Base-by-base conservation (phyloP, 176 grass and related monocot genomes). In the Oryza meridionalis region DNA sequence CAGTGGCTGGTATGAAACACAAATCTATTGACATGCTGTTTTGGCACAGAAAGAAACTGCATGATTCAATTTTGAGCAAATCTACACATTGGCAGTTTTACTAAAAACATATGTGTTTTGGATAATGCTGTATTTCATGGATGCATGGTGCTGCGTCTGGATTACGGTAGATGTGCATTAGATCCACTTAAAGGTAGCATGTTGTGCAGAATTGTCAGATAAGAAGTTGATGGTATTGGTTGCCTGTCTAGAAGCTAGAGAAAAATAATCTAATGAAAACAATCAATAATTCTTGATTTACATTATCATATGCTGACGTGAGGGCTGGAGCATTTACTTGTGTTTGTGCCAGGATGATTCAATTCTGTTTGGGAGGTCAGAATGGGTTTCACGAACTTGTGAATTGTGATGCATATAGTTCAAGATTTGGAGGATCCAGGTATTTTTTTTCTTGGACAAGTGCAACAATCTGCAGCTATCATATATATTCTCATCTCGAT, bases 241-340 rank as follows among this genome's bases (percentile, higher is more conserved):
- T 55, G 15, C 16, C 16, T 55, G 16, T 55, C 15, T 21, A 71
- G 71, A 85, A 11, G 14, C n/a, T 44, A 43, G 51, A 31, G 37
- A 14, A 78, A 78, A 61, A 73, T 58, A n/a, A 68, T 79, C 21
- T 83, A 79, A 22, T 74, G 61, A 10, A 11, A 40, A 37, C 32
- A 77, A 70, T 31, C 66, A 21, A 4, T 77, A 19, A 72, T 77
- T 86, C 44, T 78, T 32, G 26, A 32, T 65, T 79, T 25, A 77
- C 11, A 50, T 45, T 25, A 64, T 63, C 55, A 6, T 67, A 55
- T 31, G 45, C 58, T 46, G 35, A 72, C 58, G 68, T 55, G 61
- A 73, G 47, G 61, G 6, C 32, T 73, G 67, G 12, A 61, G 35
- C 47, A 46, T 58, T 77, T 40, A 82, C 26, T 46, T 85, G 3